Evolutionary conservation across 352 stramenopile genomes (phyloP), one percentile per base, ranked within the genome.

Genomic region (Globisporangium sylvaticum): DNA sequence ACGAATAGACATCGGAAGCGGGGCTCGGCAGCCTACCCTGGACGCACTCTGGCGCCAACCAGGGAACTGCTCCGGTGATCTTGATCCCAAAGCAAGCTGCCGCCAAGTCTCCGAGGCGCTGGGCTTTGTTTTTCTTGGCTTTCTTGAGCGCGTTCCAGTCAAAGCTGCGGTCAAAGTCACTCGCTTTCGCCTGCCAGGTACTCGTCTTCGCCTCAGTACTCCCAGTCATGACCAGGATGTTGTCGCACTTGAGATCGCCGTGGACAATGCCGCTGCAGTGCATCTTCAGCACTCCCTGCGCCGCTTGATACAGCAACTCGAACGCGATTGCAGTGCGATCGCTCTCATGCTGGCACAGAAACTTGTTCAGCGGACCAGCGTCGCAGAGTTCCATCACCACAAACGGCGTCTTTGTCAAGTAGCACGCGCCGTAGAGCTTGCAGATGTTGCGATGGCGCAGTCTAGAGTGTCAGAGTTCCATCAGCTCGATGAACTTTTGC

Each of bases 231-330:
- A 75, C 18, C 8, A 75, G 44, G 52, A 79, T 68, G 34, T 72
- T 69, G 53, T 70, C 59, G 55, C 72, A 71, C 44, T 69, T 69
- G 32, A 78, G 29, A 53, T 68, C 42, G 22, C 74, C 74, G 25
- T 77, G 59, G n/a, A 65, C 59, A 22, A 65, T 27, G 18, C 59
- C 39, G 24, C 37, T 62, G 32, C n/a, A 50, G n/a, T 62, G 32
- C 56, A 52, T 62, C 56, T 46, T 52, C 10, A 62, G 31, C 29
- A 59, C 5, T 15, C 25, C 56, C 31, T 62, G 32, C 14, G 56
- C 22, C 9, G 32, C 56, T 20, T 52, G 29, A 6, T 32, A 15
- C 32, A 62, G 32, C 14, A 62, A 2, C 9, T 62, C 32, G 0
- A 62, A 8, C n/a, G 56, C 22, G 15, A 62, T 15, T 27, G 32